These are phyloP conservation scores for Taphrina populina DNA, from an alignment of 1,139 yeast genomes.

Conservation along the genomic window DNA sequence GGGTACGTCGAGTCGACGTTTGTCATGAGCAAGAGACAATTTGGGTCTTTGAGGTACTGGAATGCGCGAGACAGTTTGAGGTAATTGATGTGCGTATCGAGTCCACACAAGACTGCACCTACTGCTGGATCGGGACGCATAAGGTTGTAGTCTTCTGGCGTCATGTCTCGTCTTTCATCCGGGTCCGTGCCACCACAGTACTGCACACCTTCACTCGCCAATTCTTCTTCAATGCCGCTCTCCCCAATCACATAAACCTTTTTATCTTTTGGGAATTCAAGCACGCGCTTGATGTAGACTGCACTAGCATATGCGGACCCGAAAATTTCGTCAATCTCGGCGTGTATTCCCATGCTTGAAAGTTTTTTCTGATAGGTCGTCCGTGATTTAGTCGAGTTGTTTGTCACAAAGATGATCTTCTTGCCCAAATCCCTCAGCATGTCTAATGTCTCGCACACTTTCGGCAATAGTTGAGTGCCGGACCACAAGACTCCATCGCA, in stretches of 20 bases:
- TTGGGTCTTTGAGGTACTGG: conserved; percentile 70
- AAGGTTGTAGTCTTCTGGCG: conserved; percentile 39
- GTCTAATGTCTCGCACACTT: conserved; percentile 64
- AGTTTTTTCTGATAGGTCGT: conserved; percentile 73
- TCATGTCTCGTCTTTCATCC: conserved; percentile 40
- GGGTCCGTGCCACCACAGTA: conserved; percentile 72
- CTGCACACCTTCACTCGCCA: conserved; percentile 63
- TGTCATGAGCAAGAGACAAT: conserved; percentile 83
- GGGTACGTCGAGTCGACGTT: conserved; percentile 95
- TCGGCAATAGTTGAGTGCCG: conserved; percentile 71
- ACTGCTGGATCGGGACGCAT: conserved; percentile 63
- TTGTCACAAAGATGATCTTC: conserved; percentile 82
- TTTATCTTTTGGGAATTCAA: conserved; percentile 66
- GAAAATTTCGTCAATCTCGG: conserved; percentile 62
- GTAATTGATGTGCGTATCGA: conserved; percentile 73
- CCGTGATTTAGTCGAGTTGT: conserved; percentile 90
- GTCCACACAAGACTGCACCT: conserved; percentile 87
- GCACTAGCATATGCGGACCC: conserved; percentile 93
- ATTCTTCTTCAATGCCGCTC: conserved; percentile 72
- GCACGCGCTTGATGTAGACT: conserved; percentile 72
- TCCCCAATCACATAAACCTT: conserved; percentile 89
- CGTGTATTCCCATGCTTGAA: conserved; percentile 63
- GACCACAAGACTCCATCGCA: conserved; percentile 93
- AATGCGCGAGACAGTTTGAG: conserved; percentile 76
- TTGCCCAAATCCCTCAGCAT: conserved; percentile 57